These are phyloP conservation scores for Yamadazyma friedrichii DNA, from an alignment of 1,139 yeast genomes.

Conservation along the genomic window DNA sequence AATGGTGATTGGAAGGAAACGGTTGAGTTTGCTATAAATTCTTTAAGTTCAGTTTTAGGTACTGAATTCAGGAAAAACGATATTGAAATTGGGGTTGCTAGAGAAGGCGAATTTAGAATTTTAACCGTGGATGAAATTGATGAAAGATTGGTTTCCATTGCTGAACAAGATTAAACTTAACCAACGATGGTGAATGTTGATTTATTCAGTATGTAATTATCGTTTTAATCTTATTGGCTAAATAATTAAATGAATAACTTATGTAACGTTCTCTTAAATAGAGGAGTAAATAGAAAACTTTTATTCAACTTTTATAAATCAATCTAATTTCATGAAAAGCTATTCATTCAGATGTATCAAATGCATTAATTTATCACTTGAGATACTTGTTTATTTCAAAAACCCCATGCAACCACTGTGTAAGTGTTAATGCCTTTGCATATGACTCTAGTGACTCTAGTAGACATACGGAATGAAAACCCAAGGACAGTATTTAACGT, in stretches of 20 bases:
- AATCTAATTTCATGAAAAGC: too few species aligned
- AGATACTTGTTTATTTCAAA: too few species aligned
- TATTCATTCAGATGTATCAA: too few species aligned
- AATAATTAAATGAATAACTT: too few species aligned
- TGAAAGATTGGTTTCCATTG: constrained; percentile 88
- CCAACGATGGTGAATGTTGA: too few species aligned
- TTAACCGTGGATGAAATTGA: constrained; percentile 87
- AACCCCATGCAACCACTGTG: too few species aligned
- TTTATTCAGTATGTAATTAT: neutral
- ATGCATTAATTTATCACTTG: too few species aligned
- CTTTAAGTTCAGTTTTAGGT: constrained; percentile 81
- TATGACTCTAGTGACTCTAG: constrained; percentile 25
- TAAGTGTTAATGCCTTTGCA: too few species aligned
- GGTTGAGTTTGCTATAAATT: constrained; percentile 85
- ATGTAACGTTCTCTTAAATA: too few species aligned
- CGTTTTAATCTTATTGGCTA: neutral
- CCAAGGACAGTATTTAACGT: constrained; percentile 86
- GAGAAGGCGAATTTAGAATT: constrained; percentile 64
- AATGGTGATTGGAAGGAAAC: constrained; percentile 88
- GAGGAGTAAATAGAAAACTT: neutral
- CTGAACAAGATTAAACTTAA: constrained; percentile 76
- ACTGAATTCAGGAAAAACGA: constrained; percentile 94
- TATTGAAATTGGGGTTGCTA: constrained; percentile 88
- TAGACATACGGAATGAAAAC: constrained; percentile 85
- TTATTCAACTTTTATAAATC: neutral